phyloP scores from a whole-genome alignment of 2,329 filamentous ascomycete genomes.

The Parascedosporium putredinis region DNA sequence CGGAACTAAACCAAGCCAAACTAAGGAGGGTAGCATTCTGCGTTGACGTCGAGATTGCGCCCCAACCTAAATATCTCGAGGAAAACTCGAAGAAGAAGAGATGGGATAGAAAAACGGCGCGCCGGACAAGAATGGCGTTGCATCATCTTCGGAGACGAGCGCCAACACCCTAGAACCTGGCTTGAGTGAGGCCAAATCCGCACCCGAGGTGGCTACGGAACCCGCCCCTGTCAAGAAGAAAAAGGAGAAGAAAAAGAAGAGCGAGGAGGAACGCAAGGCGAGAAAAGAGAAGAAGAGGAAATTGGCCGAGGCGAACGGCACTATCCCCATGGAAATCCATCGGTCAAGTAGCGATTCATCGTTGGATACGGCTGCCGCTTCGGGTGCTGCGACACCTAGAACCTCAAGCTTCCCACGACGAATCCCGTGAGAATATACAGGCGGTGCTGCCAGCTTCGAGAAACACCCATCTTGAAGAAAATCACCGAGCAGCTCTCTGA shows the following conservation, averaged over 20 bases:
- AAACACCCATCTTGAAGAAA: slow-evolving; percentile 84
- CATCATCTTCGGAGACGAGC: not conserved
- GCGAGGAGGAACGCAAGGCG: slow-evolving; percentile 84
- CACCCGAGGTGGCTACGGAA: slow-evolving; percentile 18
- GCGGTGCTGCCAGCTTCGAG: slow-evolving; percentile 84
- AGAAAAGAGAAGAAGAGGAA: slow-evolving; percentile 80
- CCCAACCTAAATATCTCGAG: slow-evolving; percentile 68
- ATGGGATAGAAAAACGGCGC: slow-evolving; percentile 33
- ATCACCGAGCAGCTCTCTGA: slow-evolving; percentile 80
- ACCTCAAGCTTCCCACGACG: slow-evolving; percentile 55
- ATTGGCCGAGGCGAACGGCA: slow-evolving; percentile 79
- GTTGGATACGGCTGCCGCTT: slow-evolving; percentile 10
- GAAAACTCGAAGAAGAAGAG: slow-evolving; percentile 17
- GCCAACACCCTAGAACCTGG: too few relatives aligned
- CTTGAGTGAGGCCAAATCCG: slow-evolving; percentile 28
- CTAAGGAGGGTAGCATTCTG: slow-evolving; percentile 85
- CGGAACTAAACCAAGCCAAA: slow-evolving; percentile 70
- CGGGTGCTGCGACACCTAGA: slow-evolving; percentile 18
- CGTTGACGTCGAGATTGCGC: slow-evolving; percentile 94
- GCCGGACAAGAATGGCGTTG: slow-evolving; percentile 51
- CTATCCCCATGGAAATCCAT: slow-evolving; percentile 72
- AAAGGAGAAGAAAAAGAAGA: slow-evolving; percentile 93
- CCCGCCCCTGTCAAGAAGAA: slow-evolving; percentile 53
- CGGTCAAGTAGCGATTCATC: slow-evolving; percentile 58
- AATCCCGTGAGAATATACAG: slow-evolving; percentile 90